Evolutionary conservation across 1,284 basidiomycete genomes (phyloP), one percentile per base, ranked within the genome.

Genomic region (Anthracocystis panici-leucophaei): DNA sequence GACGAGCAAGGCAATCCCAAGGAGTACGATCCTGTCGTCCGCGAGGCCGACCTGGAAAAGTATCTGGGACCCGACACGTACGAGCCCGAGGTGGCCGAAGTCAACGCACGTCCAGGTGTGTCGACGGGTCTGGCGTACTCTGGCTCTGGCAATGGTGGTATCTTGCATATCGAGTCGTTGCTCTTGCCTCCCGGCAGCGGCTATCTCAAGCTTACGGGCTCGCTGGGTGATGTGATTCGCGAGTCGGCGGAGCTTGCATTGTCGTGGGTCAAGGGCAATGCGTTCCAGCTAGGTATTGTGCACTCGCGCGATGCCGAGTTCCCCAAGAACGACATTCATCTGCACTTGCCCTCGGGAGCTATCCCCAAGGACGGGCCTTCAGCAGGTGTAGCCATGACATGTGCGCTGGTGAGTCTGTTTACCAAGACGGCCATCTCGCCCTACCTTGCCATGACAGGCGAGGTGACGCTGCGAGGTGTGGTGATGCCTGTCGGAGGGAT

Each of bases 91-190:
- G 92, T 93, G 82, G 87, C 89, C 51, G 92, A 93, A 55, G 86
- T 89, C 31, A 90, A 92, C 78, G 89, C 90, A 72, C 87, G 89
- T 61, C 92, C 93, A 0, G 88, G 84, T 61, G 79, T 95, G 20
- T 91, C 93, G 5, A 94, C 93, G 76, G 93, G 94, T 0, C 88
- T 95, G 20, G 93, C 94, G 14, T 94, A 96, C 48, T 92, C 91
- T 78, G 93, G 93, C 3, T 91, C 91, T 86, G 93, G 94, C 2
- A 93, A 93, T 78, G 93, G 94, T 27, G 92, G 92, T 0, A 91
- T 95, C 63, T 80, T 96, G 50, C 92, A 92, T 8, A 91, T 95
- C 21, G 93, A 95, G 86, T 92, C 90, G 44, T 90, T 91, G 29
- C 88, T 89, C 10, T 88, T 93, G 3, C 83, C 83, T 5, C 92